A percentile compares a stretch with the other conserved stretches of the same genome.
phyloP scores from a whole-genome alignment of 257 asterid genomes.

The Fraxinus cuspidata region DNA sequence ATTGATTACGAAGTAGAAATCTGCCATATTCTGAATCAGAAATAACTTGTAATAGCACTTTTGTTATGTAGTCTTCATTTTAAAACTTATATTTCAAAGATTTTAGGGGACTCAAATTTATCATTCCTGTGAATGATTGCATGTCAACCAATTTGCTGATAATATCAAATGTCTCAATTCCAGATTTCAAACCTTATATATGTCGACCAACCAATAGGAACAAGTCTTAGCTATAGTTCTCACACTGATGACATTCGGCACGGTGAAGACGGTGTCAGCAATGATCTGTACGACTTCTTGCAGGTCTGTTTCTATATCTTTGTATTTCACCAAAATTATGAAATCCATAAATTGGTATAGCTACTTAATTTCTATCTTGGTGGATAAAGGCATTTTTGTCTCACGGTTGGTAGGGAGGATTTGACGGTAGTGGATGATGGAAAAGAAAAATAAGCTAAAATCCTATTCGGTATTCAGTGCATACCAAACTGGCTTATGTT shows the following conservation, averaged over 20 bases:
- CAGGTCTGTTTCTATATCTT: constrained; percentile 36
- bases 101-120: neutral
- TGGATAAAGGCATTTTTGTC: neutral
- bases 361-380: neutral
- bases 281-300: constrained; percentile 55
- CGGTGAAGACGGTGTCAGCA: constrained; percentile 54
- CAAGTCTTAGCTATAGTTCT: constrained; percentile 62
- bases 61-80: neutral
- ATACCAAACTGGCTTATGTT: constrained; percentile 12
- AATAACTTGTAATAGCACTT: neutral
- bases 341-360: neutral
- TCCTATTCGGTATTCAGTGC: neutral
- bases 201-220: constrained; percentile 59
- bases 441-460: neutral
- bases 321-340: neutral
- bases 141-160: neutral
- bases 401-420: neutral
- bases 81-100: neutral
- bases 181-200: constrained; percentile 58
- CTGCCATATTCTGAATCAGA: neutral
- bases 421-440: no score
- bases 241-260: constrained; percentile 45
- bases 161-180: constrained; percentile 2
- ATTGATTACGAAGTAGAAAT: no score
- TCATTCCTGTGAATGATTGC: neutral